phyloP scores from a whole-genome alignment of 2,329 filamentous ascomycete species.

The Paraphoma chrysanthemicola region DNA sequence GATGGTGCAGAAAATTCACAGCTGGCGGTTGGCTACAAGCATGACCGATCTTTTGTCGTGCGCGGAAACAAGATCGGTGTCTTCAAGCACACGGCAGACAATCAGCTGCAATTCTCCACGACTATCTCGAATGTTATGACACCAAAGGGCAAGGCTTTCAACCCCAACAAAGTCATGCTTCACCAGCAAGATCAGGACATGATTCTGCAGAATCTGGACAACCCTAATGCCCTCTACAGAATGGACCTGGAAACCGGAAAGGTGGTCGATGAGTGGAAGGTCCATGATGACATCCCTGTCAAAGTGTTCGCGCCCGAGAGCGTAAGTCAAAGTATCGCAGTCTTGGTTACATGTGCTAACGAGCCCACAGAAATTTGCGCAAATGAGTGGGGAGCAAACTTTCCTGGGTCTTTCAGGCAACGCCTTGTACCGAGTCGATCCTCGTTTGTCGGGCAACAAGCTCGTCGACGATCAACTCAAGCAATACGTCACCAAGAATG shows the following conservation, averaged over 20 bases:
- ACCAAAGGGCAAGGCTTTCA: conserved; percentile 80
- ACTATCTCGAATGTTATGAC: conserved; percentile 97
- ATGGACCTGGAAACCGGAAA: conserved; percentile 99
- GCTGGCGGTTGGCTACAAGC: conserved; percentile 94
- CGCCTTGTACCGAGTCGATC: conserved; percentile 91
- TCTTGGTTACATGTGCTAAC: conserved; percentile 26
- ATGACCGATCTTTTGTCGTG: conserved; percentile 96
- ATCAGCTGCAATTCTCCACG: conserved; percentile 93
- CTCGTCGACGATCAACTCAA: conserved; percentile 92
- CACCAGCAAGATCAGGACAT: conserved; percentile 90
- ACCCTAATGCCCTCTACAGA: conserved; percentile 90
- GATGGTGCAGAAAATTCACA: conserved; percentile 91
- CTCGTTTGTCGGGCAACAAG: conserved; percentile 87
- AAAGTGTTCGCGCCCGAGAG: conserved; percentile 92
- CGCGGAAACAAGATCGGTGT: conserved; percentile 98
- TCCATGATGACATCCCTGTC: conserved; percentile 94
- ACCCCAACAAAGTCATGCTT: conserved; percentile 95
- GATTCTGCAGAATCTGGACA: conserved; percentile 80
- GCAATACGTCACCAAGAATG: conserved; percentile 96
- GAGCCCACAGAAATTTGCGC: conserved; percentile 79
- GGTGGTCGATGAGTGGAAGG: conserved; percentile 97
- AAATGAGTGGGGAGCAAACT: conserved; percentile 94
- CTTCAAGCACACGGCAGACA: conserved; percentile 94
- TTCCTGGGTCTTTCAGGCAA: conserved; percentile 94
- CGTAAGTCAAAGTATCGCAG: conserved; percentile 48